phyloP scores from a whole-genome alignment of 169 alveolate species.

The Cyclospora cayetanensis region DNA sequence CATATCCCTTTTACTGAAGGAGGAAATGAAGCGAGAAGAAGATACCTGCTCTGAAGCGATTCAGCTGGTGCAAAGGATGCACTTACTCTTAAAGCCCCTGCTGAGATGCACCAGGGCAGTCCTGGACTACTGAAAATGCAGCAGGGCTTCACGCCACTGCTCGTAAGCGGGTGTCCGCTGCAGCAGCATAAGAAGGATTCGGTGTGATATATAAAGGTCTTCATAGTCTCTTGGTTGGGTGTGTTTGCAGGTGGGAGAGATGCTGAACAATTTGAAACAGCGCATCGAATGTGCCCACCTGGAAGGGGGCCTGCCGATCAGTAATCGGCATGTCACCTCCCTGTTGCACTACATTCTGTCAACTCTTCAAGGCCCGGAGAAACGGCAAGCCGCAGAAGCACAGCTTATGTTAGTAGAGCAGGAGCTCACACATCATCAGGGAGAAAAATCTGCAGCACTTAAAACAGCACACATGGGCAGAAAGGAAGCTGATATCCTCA shows the following conservation, averaged over 20 bases:
- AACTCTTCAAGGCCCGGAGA: slow-evolving; percentile 47
- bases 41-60: slow-evolving; percentile 41
- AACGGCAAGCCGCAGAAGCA: slow-evolving; percentile 27
- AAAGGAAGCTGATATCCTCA: slow-evolving; percentile 38
- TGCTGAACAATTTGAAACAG: slow-evolving; percentile 22
- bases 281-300: slow-evolving; percentile 19
- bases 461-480: not conserved
- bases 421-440: not conserved
- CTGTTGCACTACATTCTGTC: slow-evolving; percentile 47
- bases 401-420: slow-evolving; percentile 18
- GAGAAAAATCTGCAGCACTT: not conserved
- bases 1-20: not conserved
- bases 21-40: slow-evolving; percentile 45
- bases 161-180: too few species aligned
- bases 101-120: too few species aligned
- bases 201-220: too few species aligned
- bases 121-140: too few species aligned
- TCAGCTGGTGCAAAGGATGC: slow-evolving; percentile 13
- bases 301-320: slow-evolving; percentile 7
- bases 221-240: not conserved
- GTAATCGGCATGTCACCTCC: slow-evolving; percentile 38
- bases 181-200: too few species aligned
- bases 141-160: too few species aligned
- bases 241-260: slow-evolving; percentile 51
- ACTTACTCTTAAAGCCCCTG: too few species aligned